Evolutionary conservation across 2,329 filamentous ascomycete species (phyloP), one percentile per base, ranked within the genome.

Genomic region (Cercospora nicotianae): DNA sequence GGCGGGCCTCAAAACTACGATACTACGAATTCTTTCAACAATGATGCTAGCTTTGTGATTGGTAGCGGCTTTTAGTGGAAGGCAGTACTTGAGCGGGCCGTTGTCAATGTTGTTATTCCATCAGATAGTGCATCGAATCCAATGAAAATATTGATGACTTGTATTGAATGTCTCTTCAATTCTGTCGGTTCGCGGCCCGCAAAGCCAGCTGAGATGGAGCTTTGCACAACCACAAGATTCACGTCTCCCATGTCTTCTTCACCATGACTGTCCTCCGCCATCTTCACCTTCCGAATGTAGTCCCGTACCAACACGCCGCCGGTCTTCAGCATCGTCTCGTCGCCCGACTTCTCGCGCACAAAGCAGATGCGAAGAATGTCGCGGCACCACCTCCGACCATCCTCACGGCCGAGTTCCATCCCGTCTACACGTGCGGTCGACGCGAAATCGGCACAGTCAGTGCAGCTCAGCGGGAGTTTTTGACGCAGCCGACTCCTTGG

Each of bases 401-500:
- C 71, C 84, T 98, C 70, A 93, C 92, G 71, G 95, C 96, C 80
- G 89, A 92, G 64, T 91, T 93, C 59, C 82, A 85, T 36, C 93
- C 94, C 1, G 92, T 93, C 58, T 97, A 95, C 81, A 97, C 94
- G 13, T 91, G 94, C 72, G 95, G 95, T 64, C 90, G 94, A 5
- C 91, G 95, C 33, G 93, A 97, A 75, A 74, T 82, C 77, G 74
- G 79, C 71, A 78, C 81, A 2, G 79, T 91, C 3, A 80, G 82
- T 1, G 62, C 75, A 0, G 72, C 75, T 1, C 86, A 90, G 72
- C 79, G 81, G 1, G 76, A 66, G 30, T 77, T 79, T 71, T 74
- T 84, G 36, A 74, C 80, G 57, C 71, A 76, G 33, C 67, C 77
- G 33, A 76, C 73, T 1, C 60, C 51, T 12, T 66, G 67, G 57